phyloP scores from a whole-genome alignment of 768 basidiomycete genomes.

The Gyrodon lividus region DNA sequence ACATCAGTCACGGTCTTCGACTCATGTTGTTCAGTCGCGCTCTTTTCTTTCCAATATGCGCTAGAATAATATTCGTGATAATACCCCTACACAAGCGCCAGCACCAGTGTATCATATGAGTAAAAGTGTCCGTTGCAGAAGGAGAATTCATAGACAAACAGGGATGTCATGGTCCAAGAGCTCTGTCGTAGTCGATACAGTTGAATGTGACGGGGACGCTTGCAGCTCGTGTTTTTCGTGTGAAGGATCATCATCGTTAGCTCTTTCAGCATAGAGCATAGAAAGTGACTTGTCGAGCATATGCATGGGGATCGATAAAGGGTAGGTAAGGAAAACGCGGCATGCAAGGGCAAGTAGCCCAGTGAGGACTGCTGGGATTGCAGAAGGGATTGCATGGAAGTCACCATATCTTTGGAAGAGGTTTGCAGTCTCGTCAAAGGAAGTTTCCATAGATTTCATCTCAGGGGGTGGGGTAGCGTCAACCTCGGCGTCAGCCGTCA shows the following conservation, averaged over 20 bases:
- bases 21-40: conserved; percentile 30
- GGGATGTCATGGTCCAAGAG: conserved; percentile 34
- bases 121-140: conserved; percentile 35
- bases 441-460: conserved; percentile 17
- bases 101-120: conserved; percentile 46
- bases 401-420: conserved; percentile 25
- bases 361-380: conserved; percentile 27
- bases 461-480: conserved; percentile 30
- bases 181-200: conserved; percentile 28
- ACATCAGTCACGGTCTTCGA: conserved; percentile 4
- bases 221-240: conserved; percentile 31
- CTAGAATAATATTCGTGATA: conserved; percentile 39
- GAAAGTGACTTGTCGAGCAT: conserved; percentile 36
- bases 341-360: conserved; percentile 48
- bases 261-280: conserved; percentile 32
- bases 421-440: conserved; percentile 21
- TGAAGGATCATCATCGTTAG: conserved; percentile 27
- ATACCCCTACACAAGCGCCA: conserved; percentile 47
- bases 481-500: conserved; percentile 32
- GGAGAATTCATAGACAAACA: conserved; percentile 51
- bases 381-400: conserved; percentile 32
- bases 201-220: conserved; percentile 21
- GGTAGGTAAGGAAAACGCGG: conserved; percentile 47
- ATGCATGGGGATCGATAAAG: conserved; percentile 48
- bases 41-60: conserved; percentile 28